Evolutionary conservation across 1,284 basidiomycete species (phyloP).

Genomic region (Malassezia brasiliensis): DNA sequence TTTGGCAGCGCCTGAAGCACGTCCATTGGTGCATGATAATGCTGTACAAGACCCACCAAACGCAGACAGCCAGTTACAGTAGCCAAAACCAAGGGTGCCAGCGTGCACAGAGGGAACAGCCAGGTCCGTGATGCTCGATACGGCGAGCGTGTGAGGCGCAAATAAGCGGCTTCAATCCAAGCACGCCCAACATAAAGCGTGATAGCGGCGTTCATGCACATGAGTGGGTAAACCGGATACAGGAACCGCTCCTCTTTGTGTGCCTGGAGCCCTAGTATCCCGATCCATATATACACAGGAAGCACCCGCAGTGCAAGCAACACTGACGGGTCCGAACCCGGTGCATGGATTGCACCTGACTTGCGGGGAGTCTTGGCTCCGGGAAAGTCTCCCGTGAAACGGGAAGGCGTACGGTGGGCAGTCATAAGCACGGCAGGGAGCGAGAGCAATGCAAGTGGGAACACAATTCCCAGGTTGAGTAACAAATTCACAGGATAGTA

Average conservation of each 20-base stretch:
- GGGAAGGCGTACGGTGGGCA: slow-evolving; percentile 63
- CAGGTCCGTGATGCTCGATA: slow-evolving; percentile 27
- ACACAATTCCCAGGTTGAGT: slow-evolving; percentile 83
- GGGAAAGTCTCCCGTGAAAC: slow-evolving; percentile 61
- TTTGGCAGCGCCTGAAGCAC: slow-evolving; percentile 55
- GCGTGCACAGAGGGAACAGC: slow-evolving; percentile 67
- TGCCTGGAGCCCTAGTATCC: slow-evolving; percentile 66
- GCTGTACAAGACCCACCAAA: slow-evolving; percentile 68
- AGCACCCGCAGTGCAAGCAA: slow-evolving; percentile 65
- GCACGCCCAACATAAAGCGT: slow-evolving; percentile 55
- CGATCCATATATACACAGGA: slow-evolving; percentile 82
- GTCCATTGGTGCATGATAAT: slow-evolving; percentile 82
- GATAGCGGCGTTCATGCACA: slow-evolving; percentile 89
- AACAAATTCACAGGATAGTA: slow-evolving; percentile 53
- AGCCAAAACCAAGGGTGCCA: slow-evolving; percentile 60
- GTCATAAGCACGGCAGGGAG: slow-evolving; percentile 68
- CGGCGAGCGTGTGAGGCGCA: slow-evolving; percentile 29
- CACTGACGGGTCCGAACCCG: slow-evolving; percentile 20
- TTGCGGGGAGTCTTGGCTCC: slow-evolving; percentile 17
- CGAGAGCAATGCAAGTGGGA: slow-evolving; percentile 58
- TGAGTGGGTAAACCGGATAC: slow-evolving; percentile 82
- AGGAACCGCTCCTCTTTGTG: slow-evolving; percentile 99
- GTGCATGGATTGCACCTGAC: slow-evolving; percentile 11
- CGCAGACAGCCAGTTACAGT: slow-evolving; percentile 66
- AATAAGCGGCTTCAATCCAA: slow-evolving; percentile 24